Conservation (phyloP, 176 grass and related monocot species). For the Pontederia paniculata region DNA sequence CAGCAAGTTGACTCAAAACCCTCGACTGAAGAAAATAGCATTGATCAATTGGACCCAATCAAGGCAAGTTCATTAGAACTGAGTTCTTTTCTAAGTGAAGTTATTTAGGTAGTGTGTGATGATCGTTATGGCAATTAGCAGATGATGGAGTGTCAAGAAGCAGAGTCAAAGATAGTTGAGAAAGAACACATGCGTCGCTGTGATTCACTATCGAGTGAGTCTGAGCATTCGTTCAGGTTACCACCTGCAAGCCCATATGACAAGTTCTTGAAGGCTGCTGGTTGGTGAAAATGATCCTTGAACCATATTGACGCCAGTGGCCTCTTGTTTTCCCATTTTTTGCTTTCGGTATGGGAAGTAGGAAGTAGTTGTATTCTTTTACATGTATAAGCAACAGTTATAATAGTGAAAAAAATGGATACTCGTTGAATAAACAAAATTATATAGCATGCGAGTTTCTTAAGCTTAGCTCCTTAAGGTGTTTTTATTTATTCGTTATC, state of each 20-base stretch:
- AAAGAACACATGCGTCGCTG: conserved; percentile 34
- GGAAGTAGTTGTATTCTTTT: neutral
- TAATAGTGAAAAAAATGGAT: neutral
- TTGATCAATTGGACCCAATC: conserved; percentile 20
- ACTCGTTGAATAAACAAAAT: neutral
- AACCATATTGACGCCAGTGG: neutral
- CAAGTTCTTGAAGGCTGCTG: conserved; percentile 94
- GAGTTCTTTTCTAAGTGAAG: neutral
- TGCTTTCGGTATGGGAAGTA: neutral
- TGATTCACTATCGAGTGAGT: conserved; percentile 53
- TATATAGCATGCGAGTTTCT: too few relatives aligned
- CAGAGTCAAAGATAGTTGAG: conserved; percentile 21
- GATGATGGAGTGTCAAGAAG: conserved; percentile 29
- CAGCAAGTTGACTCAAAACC: conserved; percentile 36
- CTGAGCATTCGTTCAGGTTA: conserved; percentile 64
- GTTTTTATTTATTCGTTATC: too few relatives aligned
- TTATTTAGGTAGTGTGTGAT: neutral
- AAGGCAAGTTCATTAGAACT: conserved; percentile 29
- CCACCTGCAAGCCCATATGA: conserved; percentile 87
- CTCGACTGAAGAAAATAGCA: conserved; percentile 20
- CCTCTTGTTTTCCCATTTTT: neutral
- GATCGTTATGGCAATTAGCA: conserved; percentile 25
- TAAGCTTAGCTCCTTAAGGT: too few relatives aligned
- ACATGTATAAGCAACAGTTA: neutral
- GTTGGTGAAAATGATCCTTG: conserved; percentile 37